Percentiles rank a stretch among this genome's conserved stretches.
Conservation (phyloP, 176 grass and related monocot genomes). For the Puccinellia tenuiflora region DNA sequence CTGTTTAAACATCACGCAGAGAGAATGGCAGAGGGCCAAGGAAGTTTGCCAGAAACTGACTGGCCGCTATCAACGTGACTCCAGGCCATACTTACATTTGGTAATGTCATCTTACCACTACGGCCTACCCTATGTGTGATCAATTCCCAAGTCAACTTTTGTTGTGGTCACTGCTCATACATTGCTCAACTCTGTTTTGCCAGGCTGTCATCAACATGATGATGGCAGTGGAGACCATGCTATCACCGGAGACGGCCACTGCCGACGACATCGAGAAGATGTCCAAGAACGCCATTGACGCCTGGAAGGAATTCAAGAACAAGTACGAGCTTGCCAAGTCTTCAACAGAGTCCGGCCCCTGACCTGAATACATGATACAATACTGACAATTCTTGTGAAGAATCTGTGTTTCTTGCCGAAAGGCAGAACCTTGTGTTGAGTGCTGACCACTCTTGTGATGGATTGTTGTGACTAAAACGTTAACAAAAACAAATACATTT, state of each 20-base stretch:
- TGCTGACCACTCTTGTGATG: background rate
- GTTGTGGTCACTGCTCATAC: background rate
- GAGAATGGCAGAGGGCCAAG: slow-evolving; percentile 52
- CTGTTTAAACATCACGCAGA: slow-evolving; percentile 12
- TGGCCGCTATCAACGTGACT: slow-evolving; percentile 26
- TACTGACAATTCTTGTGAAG: background rate
- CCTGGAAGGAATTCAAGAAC: slow-evolving; percentile 43
- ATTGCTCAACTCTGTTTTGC: background rate
- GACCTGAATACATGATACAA: background rate
- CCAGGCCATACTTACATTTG: slow-evolving; percentile 40
- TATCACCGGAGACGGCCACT: slow-evolving; percentile 20
- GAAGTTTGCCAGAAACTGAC: slow-evolving; percentile 41
- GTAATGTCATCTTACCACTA: slow-evolving; percentile 15
- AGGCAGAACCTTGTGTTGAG: background rate
- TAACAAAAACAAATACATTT: background rate
- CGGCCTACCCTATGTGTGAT: background rate
- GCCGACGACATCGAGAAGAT: slow-evolving; percentile 35
- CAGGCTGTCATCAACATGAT: slow-evolving; percentile 66
- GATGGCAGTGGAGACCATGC: slow-evolving; percentile 54
- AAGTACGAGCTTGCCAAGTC: slow-evolving; percentile 21
- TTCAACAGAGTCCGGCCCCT: slow-evolving; percentile 6
- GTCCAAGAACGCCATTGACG: slow-evolving; percentile 25
- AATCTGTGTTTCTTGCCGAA: background rate
- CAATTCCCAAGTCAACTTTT: background rate
- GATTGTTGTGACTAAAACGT: background rate